Conservation (phyloP, 768 basidiomycete genomes). For the Russula brevipes region DNA sequence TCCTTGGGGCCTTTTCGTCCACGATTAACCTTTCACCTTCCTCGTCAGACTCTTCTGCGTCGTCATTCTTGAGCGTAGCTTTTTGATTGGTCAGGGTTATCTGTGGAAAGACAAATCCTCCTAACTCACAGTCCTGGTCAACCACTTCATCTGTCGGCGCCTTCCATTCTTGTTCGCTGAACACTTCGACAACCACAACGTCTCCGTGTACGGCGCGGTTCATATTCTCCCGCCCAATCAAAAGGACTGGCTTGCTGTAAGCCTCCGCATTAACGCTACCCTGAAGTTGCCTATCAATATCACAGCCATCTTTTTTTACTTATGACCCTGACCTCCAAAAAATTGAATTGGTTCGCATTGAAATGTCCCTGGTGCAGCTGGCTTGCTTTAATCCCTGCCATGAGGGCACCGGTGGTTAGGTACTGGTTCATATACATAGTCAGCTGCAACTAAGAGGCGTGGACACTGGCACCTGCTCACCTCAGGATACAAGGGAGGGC, state of each 20-base stretch:
- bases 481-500: constrained; percentile 67
- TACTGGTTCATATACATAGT: constrained; percentile 48
- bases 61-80: constrained; percentile 84
- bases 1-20: constrained; percentile 30
- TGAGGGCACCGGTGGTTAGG: constrained; percentile 60
- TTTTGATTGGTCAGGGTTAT: neutral
- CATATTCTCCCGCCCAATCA: constrained; percentile 89
- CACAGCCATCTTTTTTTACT: neutral
- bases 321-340: constrained; percentile 68
- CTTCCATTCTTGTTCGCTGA: constrained; percentile 86
- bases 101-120: neutral
- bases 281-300: constrained; percentile 33
- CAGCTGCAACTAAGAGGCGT: neutral
- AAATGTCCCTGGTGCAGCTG: constrained; percentile 89
- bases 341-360: constrained; percentile 93
- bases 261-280: constrained; percentile 75
- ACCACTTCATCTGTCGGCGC: constrained; percentile 88
- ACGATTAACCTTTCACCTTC: constrained; percentile 43
- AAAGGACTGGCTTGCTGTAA: constrained; percentile 71
- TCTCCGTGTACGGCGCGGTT: constrained; percentile 95
- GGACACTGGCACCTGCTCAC: constrained; percentile 36
- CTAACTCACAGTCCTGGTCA: constrained; percentile 75
- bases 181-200: constrained; percentile 84
- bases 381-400: constrained; percentile 82
- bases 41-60: constrained; percentile 69